Conservation (phyloP, 1,284 basidiomycete genomes). For the Austroboletus niveus region DNA sequence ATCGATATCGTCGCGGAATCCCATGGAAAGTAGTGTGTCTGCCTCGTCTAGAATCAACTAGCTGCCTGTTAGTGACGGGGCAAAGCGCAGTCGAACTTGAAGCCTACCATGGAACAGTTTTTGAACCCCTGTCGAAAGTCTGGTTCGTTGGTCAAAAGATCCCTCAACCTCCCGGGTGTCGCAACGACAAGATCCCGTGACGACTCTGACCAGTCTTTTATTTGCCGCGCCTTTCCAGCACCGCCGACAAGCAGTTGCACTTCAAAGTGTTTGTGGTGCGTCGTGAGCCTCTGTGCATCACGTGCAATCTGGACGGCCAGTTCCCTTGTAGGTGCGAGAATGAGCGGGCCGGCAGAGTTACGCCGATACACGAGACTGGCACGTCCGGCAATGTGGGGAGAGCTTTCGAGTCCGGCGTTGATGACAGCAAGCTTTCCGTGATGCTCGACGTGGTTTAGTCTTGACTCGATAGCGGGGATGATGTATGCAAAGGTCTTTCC, state of each 20-base stretch:
- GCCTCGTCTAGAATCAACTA: conserved; percentile 95
- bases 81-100: neutral
- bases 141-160: conserved; percentile 69
- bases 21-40: conserved; percentile 94
- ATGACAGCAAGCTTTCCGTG: conserved; percentile 39
- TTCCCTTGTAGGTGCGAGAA: conserved; percentile 94
- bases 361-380: conserved; percentile 41
- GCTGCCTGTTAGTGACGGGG: conserved; percentile 3
- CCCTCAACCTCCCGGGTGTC: conserved; percentile 88
- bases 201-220: conserved; percentile 63
- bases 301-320: conserved; percentile 92
- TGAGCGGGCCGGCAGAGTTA: conserved; percentile 67
- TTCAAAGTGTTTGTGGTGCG: conserved; percentile 64
- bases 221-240: conserved; percentile 61
- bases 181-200: conserved; percentile 88
- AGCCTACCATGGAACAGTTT: conserved; percentile 57
- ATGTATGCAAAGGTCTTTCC: conserved; percentile 93
- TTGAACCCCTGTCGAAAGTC: conserved; percentile 53
- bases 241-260: conserved; percentile 86
- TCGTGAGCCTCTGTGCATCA: conserved; percentile 73
- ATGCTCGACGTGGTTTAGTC: conserved; percentile 51
- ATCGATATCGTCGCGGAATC: conserved; percentile 90
- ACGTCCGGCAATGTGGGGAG: conserved; percentile 31
- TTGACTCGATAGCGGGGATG: conserved; percentile 82
- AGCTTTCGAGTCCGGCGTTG: conserved; percentile 40